Evolutionary conservation across 1,139 yeast species (phyloP), one percentile per base, ranked within the genome.

Genomic region (Yamadazyma triangularis): DNA sequence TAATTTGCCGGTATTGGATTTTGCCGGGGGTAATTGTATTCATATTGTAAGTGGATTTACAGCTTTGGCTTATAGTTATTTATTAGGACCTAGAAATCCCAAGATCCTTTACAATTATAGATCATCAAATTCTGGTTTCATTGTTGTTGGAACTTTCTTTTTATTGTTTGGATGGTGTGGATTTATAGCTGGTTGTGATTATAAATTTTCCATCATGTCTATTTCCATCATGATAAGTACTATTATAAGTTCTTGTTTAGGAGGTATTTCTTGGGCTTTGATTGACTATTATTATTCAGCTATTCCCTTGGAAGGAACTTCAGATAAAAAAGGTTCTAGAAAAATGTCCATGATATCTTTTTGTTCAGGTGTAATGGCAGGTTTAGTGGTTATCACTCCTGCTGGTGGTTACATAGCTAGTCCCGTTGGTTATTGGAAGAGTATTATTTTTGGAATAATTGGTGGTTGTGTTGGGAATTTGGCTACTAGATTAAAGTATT

Each of bases 1-100:
- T 19, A 53, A 56, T 27, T 45, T 67, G 8, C 78, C 79, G 0
- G 78, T 72, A 1, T 53, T 77, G 13, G 84, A 77, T 51, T 77
- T 74, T 51, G 82, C 84, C 1, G 84, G 84, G 4, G 84, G 84
- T 2, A 70, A 73, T 21, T 74, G 79, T 39, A 72, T 77, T n/a
- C 84, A 77, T 45, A 58, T 76, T 26, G 76, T 77, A 1, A 67
- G 79, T 31, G 84, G 84, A 3, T 64, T 72, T 37, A 74, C 79
- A 2, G 71, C 78, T 0, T 57, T 77, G 38, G 80, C 79, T 2
- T 79, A 79, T 45, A 73, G 83, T 12, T 67, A 67, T 43, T 62
- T 72, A 25, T 56, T 79, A 31, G 86, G 86, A 0, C 76, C 77
- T 7, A 52, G 77, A 33, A 64, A 64, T 33, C 63, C 71, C 3